A percentile compares a stretch with the other conserved stretches of the same genome.
Conservation (phyloP, 139 green algal species). For the Chlamydomonas incerta region DNA sequence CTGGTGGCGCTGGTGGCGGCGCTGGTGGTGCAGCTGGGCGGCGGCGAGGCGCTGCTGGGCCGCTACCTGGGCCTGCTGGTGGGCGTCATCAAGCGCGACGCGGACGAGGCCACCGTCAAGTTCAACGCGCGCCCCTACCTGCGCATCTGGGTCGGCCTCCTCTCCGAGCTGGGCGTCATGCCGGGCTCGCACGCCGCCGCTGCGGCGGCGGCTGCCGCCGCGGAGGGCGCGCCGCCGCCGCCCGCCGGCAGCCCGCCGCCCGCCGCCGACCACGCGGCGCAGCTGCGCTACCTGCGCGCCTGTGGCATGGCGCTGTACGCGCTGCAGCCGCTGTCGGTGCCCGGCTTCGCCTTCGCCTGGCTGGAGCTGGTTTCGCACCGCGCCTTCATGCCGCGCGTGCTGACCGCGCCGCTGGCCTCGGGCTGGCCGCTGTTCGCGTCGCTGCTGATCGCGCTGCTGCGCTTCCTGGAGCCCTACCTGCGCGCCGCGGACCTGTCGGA, state of each 20-base stretch:
- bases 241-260: neutral
- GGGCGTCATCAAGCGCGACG: slow-evolving; percentile 75
- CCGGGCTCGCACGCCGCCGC: slow-evolving; percentile 23
- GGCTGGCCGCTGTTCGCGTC: slow-evolving; percentile 54
- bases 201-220: neutral
- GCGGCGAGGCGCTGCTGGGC: slow-evolving; percentile 30
- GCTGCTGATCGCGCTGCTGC: slow-evolving; percentile 82
- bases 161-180: slow-evolving; percentile 81
- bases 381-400: slow-evolving; percentile 93
- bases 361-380: slow-evolving; percentile 94
- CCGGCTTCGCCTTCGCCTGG: slow-evolving; percentile 96
- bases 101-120: slow-evolving; percentile 70
- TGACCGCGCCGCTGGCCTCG: slow-evolving; percentile 66
- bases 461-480: slow-evolving; percentile 98
- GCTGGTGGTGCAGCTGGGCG: slow-evolving; percentile 53
- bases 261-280: slow-evolving; percentile 11
- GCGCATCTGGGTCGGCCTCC: slow-evolving; percentile 88
- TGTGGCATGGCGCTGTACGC: slow-evolving; percentile 67
- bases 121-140: slow-evolving; percentile 97
- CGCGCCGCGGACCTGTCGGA: slow-evolving; percentile 87
- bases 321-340: slow-evolving; percentile 89
- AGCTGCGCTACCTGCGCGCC: slow-evolving; percentile 43
- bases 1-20: slow-evolving; percentile 65
- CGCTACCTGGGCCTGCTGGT: slow-evolving; percentile 79
- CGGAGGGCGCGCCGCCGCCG: too few species aligned